Evolutionary conservation across 1,284 basidiomycete species (phyloP), one percentile per base, ranked within the genome.

Genomic region (Papiliotrema laurentii): DNA sequence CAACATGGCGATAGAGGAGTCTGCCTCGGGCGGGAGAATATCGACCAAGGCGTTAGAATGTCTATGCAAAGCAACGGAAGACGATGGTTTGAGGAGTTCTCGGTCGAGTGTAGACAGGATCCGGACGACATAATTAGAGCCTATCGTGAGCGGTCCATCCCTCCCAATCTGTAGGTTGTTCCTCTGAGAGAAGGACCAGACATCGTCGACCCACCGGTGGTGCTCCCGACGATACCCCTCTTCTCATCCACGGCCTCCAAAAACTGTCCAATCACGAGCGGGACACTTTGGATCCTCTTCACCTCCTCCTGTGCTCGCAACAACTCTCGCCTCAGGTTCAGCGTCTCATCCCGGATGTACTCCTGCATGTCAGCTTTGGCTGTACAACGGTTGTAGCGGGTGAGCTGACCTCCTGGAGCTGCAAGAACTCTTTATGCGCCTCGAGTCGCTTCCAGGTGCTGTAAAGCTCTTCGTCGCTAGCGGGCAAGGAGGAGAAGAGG

Each of bases 261-360:
- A 79, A 99, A 99, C 73, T 99, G 96, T 45, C 96, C 96, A 63
- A 99, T 99, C 65, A 99, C 96, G n/a, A 99, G 84, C 0, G 96
- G 96, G 3, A 98, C 96, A 43, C 89, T 91, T 77, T 99, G 93
- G 69, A 99, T 99, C 49, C 96, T 87, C 77, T 97, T 97, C 63
- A 99, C 96, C 77, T 99, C 96, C 74, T 99, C 96, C 68, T 98
- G 94, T 1, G 96, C 96, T 53, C 96, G 87, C 58, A 98, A 87
- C 51, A 98, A 85, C 76, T 99, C 96, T 51, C 94, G 85, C 73
- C 97, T 96, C 51, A 99, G 81, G 72, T 97, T 98, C 24, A 89
- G 87, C 68, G 97, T 94, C 74, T 99, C 96, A 64, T 99, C 96
- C 69, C 98, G 97, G 75, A 99, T 97, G 72, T 99, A 99, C 72